Conservation (phyloP, 305 asterid genomes). For the Fraxinus sp. region DNA sequence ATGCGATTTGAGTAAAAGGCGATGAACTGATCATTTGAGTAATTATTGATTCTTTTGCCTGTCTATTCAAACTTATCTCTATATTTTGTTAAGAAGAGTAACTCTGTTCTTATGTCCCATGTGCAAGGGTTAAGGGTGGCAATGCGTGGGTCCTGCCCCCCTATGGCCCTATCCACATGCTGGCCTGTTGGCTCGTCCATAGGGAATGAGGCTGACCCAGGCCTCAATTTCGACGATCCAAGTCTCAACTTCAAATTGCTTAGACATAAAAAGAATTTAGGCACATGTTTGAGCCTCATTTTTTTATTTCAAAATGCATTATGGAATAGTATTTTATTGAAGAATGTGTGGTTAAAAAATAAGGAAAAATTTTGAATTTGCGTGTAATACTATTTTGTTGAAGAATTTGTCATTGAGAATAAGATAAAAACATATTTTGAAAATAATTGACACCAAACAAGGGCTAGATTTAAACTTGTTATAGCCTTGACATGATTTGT, state of each 20-base stretch:
- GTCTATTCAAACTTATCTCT: background rate
- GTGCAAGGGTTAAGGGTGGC: background rate
- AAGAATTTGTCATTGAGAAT: too few species aligned
- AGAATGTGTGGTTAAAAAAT: too few species aligned
- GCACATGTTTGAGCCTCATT: too few species aligned
- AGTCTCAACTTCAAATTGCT: background rate
- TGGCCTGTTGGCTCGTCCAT: background rate
- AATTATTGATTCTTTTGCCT: background rate
- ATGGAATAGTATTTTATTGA: too few species aligned
- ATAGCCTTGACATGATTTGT: background rate
- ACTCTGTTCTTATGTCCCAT: background rate
- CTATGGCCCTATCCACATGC: background rate
- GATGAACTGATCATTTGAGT: background rate
- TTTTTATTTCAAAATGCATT: too few species aligned
- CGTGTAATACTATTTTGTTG: too few species aligned
- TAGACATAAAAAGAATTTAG: background rate
- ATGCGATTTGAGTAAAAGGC: background rate
- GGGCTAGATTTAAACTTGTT: background rate
- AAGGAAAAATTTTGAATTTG: too few species aligned
- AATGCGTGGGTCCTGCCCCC: background rate
- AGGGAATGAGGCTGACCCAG: background rate
- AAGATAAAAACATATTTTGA: too few species aligned
- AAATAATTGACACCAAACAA: too few species aligned
- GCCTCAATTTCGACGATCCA: background rate
- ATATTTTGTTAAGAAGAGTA: background rate